Evolutionary conservation across 2,329 filamentous ascomycete species (phyloP), one percentile per base, ranked within the genome.

Genomic region (Fusarium liriodendri): DNA sequence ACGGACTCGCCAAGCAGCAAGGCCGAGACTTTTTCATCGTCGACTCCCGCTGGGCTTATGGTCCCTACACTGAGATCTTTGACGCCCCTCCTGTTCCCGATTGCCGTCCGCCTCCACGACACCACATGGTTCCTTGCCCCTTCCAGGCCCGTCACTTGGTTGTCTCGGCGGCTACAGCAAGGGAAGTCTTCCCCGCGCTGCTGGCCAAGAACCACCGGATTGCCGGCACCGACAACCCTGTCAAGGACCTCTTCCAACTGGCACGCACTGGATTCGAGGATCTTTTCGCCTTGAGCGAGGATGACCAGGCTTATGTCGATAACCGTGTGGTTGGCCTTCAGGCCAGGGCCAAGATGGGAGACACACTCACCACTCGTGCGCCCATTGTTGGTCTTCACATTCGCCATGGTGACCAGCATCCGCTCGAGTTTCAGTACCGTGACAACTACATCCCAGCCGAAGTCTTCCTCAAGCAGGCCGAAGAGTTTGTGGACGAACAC

Each of bases 31-130:
- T 97, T 82, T 97, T 97, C 83, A 86, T 97, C 71, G 94, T 97
- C 77, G 95, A 97, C 82, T 90, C 92, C 8, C 88, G 92, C 74
- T 97, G 95, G 92, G 91, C 93, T 2, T 97, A 97, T 77, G 95
- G 95, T 11, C 87, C 88, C 61, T 97, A 94, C 79, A 88, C 87
- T 1, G 87, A 90, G 60, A 94, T 94, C 77, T 97, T 97, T 82
- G 84, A 89, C 54, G 83, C 89, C 4, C 92, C 92, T 1, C 92
- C 93, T 0, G 75, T 86, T 3, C 91, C 92, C 2, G 82, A 85
- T 27, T 97, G 95, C 80, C 87, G 89, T 9, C 90, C 92, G 20
- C 94, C 95, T 14, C 92, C 93, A n/a, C 85, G 88, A 29, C 90
- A 93, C 64, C 90, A 95, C 76, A 93, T 95, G 81, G 84, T 97